Evolutionary conservation across 2,329 filamentous ascomycete species (phyloP).

Genomic region (Aspergillus aculeatinus): DNA sequence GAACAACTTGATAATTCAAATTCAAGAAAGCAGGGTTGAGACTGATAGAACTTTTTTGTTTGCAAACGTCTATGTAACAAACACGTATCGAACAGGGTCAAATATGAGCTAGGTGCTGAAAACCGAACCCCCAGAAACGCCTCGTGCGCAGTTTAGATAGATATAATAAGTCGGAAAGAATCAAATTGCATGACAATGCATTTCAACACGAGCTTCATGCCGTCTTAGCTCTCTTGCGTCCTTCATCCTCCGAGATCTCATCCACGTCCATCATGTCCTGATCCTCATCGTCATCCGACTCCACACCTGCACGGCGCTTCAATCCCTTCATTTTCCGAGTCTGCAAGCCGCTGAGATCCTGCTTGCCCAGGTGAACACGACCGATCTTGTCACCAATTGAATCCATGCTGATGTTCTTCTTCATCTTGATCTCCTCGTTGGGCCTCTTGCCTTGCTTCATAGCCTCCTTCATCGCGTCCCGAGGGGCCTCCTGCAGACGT

Average conservation of each 20-base stretch:
- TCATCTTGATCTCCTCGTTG: constrained; percentile 59
- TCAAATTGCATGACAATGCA: constrained; percentile 22
- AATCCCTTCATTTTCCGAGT: constrained; percentile 99
- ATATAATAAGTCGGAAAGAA: constrained; percentile 26
- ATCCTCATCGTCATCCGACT: constrained; percentile 54
- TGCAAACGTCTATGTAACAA: background rate
- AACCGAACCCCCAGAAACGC: constrained; percentile 19
- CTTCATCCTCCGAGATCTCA: constrained; percentile 38
- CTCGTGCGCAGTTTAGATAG: constrained; percentile 14
- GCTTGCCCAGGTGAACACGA: constrained; percentile 84
- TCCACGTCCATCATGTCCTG: constrained; percentile 51
- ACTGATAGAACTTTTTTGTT: constrained; percentile 1
- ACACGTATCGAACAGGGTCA: constrained; percentile 1
- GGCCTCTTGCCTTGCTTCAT: constrained; percentile 77
- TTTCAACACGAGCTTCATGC: constrained; percentile 26
- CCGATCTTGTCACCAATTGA: constrained; percentile 95
- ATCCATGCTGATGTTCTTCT: constrained; percentile 96
- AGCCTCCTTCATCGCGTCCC: constrained; percentile 80
- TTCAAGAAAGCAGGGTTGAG: background rate
- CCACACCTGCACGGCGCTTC: constrained; percentile 72
- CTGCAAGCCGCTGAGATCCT: constrained; percentile 84
- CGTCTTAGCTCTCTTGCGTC: constrained; percentile 34
- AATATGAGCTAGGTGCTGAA: constrained; percentile 11
- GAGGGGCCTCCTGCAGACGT: constrained; percentile 74
- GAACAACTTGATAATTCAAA: background rate